Evolutionary conservation across 305 asterid species (phyloP), one percentile per base, ranked within the genome.

Genomic region (Fraxinus angustifolia): DNA sequence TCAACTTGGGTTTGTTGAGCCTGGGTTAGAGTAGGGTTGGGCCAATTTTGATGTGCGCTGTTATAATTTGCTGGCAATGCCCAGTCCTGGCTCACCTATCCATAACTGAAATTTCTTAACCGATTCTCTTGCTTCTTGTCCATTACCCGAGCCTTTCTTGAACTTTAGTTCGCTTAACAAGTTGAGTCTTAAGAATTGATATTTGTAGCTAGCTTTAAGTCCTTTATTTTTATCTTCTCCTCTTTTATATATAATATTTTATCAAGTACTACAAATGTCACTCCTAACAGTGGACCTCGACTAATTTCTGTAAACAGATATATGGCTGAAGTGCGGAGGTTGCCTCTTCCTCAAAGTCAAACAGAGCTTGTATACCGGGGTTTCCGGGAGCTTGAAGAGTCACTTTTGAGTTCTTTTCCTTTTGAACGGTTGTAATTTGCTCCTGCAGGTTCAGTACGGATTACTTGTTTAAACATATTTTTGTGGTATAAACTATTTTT

Each of bases 371-470:
- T 96, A 31, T 94, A 89, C 82, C 87, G 88, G 45, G 97, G 97
- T 58, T 93, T 93, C 58, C 88, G 93, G 82, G 98, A 96, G 86
- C 94, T 96, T 16, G 99, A 94, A 86, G 98, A 93, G 76, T 93
- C 97, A 6, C 92, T 96, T 40, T 80, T 87, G 87, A 93, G 92
- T 72, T 94, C 91, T 6, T 83, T 73, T 70, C 86, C 93, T 50
- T 93, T 88, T 30, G 90, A 89, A 67, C 88, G 90, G 78, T 86
- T 87, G 86, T 93, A 85, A 85, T 84, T 72, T 40, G 73, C 81
- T 81, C 40, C 33, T 81, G 1, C 80, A 79, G 68, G 81, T 23
- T 83, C 77, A 82, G 91, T 85, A 81, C 40, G 77, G 84, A 70
- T 82, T 79, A 75, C 73, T 31, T 31, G 45, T 77, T 67, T 68